Evolutionary conservation across 768 basidiomycete species (phyloP).

Genomic region (Kockovaella imperatae): DNA sequence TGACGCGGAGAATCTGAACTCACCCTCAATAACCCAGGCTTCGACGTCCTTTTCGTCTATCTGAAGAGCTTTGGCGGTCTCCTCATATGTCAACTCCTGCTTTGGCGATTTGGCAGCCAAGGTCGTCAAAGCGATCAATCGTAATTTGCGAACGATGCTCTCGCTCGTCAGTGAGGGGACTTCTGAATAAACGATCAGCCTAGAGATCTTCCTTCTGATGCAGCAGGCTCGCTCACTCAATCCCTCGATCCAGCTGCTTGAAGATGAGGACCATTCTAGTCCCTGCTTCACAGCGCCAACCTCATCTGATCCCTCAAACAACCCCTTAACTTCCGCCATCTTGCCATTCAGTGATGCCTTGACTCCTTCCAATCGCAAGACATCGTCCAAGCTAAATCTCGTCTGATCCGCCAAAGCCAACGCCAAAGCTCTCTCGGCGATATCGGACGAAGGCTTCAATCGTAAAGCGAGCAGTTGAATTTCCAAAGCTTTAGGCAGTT

Average conservation of each 20-base stretch:
- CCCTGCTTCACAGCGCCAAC: conserved; percentile 30
- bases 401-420: conserved; percentile 22
- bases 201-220: background rate
- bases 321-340: conserved; percentile 25
- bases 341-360: conserved; percentile 18
- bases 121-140: conserved; percentile 35
- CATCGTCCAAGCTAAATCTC: conserved; percentile 30
- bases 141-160: conserved; percentile 31
- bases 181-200: conserved; percentile 8
- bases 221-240: conserved; percentile 22
- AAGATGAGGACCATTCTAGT: conserved; percentile 23
- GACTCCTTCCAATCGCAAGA: conserved; percentile 24
- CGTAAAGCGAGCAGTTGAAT: conserved; percentile 24
- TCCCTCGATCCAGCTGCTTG: conserved; percentile 20
- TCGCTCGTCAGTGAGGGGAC: conserved; percentile 27
- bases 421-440: conserved; percentile 30
- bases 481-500: conserved; percentile 26
- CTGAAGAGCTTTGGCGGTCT: conserved; percentile 28
- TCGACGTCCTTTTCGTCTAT: conserved; percentile 38
- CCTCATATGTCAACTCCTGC: conserved; percentile 28
- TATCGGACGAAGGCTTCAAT: conserved; percentile 8
- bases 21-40: conserved; percentile 42
- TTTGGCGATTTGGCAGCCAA: conserved; percentile 21
- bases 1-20: conserved; percentile 3
- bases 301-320: conserved; percentile 34